Percentiles rank a stretch among this genome's conserved stretches.
These are phyloP conservation scores for Anethum foeniculum DNA, from an alignment of 140 eudicot genomes.

Conservation along the genomic window DNA sequence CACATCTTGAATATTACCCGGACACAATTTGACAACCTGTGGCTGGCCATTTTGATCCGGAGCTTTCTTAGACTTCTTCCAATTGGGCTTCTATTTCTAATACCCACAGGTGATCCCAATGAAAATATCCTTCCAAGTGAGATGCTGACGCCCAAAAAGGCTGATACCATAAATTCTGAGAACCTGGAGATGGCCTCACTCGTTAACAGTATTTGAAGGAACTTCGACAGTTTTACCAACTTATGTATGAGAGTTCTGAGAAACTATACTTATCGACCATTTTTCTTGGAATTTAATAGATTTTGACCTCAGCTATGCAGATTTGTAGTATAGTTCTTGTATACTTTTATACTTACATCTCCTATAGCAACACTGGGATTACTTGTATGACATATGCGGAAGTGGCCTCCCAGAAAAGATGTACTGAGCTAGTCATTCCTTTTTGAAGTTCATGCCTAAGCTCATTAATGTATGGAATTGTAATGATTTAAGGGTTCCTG, in stretches of 20 bases:
- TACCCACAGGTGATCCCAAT: constrained; percentile 49
- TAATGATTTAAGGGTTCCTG: not conserved
- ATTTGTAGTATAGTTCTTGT: not conserved
- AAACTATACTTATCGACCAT: not conserved
- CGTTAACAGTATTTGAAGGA: constrained; percentile 28
- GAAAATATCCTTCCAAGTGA: constrained; percentile 48
- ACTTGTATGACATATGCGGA: not conserved
- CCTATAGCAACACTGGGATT: not conserved
- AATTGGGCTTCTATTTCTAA: constrained; percentile 57
- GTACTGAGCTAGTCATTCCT: not conserved
- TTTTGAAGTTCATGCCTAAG: not conserved
- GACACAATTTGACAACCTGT: constrained; percentile 60
- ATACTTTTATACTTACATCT: not conserved
- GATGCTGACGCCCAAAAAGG: constrained; percentile 37
- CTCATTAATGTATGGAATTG: not conserved
- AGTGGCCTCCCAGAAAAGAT: not conserved
- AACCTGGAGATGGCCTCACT: constrained; percentile 43
- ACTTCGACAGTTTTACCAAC: not conserved
- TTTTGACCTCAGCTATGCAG: not conserved
- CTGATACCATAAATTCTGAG: constrained; percentile 24
- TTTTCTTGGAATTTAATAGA: not conserved
- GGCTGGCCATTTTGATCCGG: constrained; percentile 69
- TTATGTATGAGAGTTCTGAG: not conserved
- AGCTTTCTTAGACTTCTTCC: constrained; percentile 61
- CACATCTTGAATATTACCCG: constrained; percentile 61